These are phyloP conservation scores for Mycocalia duriaeana DNA, from an alignment of 1,284 basidiomycete species.

Conservation along the genomic window DNA sequence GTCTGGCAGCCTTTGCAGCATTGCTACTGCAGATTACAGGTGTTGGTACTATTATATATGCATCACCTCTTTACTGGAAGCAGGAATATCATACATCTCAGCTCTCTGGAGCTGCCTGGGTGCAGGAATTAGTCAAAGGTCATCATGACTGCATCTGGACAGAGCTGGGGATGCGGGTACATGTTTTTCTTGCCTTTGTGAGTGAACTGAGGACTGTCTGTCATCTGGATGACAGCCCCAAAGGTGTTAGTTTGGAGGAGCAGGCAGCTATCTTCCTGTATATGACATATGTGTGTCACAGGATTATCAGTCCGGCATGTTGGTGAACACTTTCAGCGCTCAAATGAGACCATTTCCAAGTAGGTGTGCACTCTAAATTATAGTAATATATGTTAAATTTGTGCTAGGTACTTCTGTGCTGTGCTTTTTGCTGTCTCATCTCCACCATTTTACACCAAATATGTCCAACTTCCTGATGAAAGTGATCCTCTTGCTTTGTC, in stretches of 20 bases:
- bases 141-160: conserved; percentile 7
- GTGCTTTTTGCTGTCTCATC: conserved; percentile 2
- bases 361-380: neutral
- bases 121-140: conserved; percentile 4
- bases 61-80: conserved; percentile 10
- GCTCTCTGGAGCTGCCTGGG: conserved; percentile 5
- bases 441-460: neutral
- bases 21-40: neutral
- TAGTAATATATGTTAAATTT: neutral
- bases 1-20: neutral
- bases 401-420: conserved; percentile 1
- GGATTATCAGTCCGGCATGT: conserved; percentile 3
- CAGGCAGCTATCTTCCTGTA: conserved; percentile 6
- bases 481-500: neutral
- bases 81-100: conserved; percentile 15
- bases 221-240: neutral
- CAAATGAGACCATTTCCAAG: conserved; percentile 5
- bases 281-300: conserved; percentile 5
- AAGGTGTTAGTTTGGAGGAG: neutral
- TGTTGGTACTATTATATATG: conserved; percentile 6
- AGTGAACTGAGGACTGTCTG: neutral
- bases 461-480: conserved; percentile 1
- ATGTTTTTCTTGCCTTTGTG: conserved; percentile 6
- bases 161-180: conserved; percentile 10
- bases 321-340: conserved; percentile 2